Conservation (phyloP, 768 basidiomycete genomes). For the Chalciporus piperatus region DNA sequence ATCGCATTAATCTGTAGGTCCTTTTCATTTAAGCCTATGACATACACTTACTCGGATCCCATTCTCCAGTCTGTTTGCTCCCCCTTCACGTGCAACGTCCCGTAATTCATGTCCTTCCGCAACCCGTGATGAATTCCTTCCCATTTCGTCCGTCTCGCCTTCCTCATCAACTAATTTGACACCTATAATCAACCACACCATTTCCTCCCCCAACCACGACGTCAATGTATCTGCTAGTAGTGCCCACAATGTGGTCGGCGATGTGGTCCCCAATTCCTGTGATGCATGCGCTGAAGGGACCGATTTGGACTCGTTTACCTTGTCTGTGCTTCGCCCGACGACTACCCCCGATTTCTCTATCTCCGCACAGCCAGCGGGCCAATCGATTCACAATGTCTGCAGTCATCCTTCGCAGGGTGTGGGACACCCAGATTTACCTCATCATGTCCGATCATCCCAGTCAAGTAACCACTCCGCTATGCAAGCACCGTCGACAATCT, state of each 20-base stretch:
- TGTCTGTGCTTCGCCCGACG: no score
- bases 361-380: constrained; percentile 16
- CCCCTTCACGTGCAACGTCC: neutral
- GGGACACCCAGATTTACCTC: constrained; percentile 23
- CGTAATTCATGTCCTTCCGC: neutral
- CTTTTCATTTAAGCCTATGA: no score
- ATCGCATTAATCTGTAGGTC: no score
- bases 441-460: constrained; percentile 8
- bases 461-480: constrained; percentile 12
- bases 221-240: no score
- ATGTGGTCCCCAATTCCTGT: no score
- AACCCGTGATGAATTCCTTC: neutral
- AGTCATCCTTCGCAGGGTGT: constrained; percentile 34
- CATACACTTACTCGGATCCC: no score
- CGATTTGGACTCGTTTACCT: no score
- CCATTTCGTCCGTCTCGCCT: neutral
- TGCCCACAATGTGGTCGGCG: no score
- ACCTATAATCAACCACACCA: neutral
- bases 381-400: constrained; percentile 19
- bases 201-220: constrained; percentile 23
- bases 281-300: no score
- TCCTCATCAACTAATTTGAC: neutral
- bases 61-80: no score
- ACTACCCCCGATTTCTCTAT: constrained; percentile 33
- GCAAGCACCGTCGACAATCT: neutral